Conservation (phyloP, 306 rosid genomes). For the Abrus pulchellus region DNA sequence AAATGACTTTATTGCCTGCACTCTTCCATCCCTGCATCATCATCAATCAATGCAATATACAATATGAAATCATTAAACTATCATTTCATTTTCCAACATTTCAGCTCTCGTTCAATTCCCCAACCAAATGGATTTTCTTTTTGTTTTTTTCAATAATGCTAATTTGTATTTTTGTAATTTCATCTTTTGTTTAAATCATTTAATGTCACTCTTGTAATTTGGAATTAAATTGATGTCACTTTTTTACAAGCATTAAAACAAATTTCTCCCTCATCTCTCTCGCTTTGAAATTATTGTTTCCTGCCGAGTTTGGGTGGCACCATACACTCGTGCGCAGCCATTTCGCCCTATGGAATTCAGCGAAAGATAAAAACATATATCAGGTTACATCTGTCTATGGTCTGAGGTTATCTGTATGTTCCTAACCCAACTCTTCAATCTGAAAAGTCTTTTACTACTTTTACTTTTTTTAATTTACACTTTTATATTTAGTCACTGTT, state of each 20-base stretch:
- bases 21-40: background rate
- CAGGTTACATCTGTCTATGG: background rate
- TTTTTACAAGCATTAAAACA: background rate
- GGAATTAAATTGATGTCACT: too few relatives aligned
- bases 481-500: too few relatives aligned
- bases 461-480: too few relatives aligned
- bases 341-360: background rate
- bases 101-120: too few relatives aligned
- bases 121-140: background rate
- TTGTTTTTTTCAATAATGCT: background rate
- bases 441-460: too few relatives aligned
- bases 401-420: background rate
- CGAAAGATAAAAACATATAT: background rate
- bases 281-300: background rate
- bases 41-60: background rate
- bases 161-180: background rate
- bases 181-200: background rate
- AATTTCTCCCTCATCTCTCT: background rate
- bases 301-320: background rate
- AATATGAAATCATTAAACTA: constrained; percentile 1
- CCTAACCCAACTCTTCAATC: background rate
- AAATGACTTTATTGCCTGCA: constrained; percentile 51
- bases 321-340: background rate
- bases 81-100: constrained; percentile 11
- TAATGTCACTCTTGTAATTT: background rate